Conservation (phyloP, 805 yeast species). For the Hanseniaspora opuntiae region DNA sequence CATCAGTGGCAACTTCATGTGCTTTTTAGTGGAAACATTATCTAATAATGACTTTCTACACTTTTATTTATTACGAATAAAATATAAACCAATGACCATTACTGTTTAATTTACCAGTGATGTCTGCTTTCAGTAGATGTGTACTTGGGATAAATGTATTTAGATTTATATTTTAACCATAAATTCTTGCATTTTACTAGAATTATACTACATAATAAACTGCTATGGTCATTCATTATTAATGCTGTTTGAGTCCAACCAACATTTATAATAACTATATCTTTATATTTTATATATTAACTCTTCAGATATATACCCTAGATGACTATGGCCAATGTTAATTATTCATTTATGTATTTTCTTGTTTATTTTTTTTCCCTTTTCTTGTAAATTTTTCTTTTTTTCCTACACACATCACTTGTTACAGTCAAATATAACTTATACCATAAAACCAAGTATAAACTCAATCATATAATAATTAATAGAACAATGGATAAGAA, state of each 20-base stretch:
- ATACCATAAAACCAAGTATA: too few relatives aligned
- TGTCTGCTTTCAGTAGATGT: not conserved
- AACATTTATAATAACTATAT: not conserved
- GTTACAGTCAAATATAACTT: too few relatives aligned
- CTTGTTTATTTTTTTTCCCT: not conserved
- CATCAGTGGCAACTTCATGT: too few relatives aligned
- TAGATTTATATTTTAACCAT: conserved; percentile 11
- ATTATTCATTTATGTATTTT: too few relatives aligned
- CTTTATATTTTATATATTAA: not conserved
- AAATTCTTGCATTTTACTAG: conserved; percentile 13
- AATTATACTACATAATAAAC: conserved; percentile 11
- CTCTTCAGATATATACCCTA: not conserved
- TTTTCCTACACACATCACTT: not conserved
- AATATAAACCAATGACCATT: conserved; percentile 5
- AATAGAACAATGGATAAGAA: not conserved
- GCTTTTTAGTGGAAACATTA: too few relatives aligned
- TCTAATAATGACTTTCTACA: too few relatives aligned
- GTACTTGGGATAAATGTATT: conserved; percentile 11
- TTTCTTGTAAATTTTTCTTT: not conserved
- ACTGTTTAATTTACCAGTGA: conserved; percentile 8
- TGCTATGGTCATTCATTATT: conserved; percentile 7
- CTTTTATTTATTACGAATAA: too few relatives aligned
- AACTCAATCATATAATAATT: too few relatives aligned
- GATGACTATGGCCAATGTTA: too few relatives aligned
- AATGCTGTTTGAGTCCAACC: not conserved